A percentile compares a stretch with the other conserved stretches of the same genome.
Conservation (phyloP, 257 asterid species). For the Agastache rugosa region DNA sequence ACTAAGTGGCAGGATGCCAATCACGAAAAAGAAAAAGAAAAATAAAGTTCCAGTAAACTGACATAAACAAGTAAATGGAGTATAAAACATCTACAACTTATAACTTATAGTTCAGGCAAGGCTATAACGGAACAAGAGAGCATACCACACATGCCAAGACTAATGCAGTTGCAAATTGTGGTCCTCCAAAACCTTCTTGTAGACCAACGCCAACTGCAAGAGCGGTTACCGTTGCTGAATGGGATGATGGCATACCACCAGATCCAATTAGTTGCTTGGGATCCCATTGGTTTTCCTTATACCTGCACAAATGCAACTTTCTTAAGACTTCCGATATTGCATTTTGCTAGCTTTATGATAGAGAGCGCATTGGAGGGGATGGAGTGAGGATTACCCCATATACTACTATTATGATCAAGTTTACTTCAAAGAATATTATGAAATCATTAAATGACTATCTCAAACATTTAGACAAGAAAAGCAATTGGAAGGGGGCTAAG, state of each 20-base stretch:
- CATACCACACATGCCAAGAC: slow-evolving; percentile 84
- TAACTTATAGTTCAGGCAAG: slow-evolving; percentile 8
- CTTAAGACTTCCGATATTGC: slow-evolving; percentile 8
- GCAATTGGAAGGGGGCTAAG: neutral
- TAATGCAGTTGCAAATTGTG: slow-evolving; percentile 67
- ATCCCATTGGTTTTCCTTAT: slow-evolving; percentile 77
- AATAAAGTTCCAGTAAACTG: neutral
- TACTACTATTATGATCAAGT: neutral
- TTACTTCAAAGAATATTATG: neutral
- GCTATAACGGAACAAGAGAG: slow-evolving; percentile 19
- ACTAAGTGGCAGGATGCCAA: slow-evolving; percentile 22
- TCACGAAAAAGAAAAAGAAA: neutral
- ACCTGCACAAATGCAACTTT: slow-evolving; percentile 56
- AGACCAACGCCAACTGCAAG: slow-evolving; percentile 77
- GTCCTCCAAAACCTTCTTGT: slow-evolving; percentile 78
- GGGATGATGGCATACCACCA: slow-evolving; percentile 97
- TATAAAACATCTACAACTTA: neutral
- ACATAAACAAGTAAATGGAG: neutral
- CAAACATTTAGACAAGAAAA: neutral
- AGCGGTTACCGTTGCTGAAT: slow-evolving; percentile 85
- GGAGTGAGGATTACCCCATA: too few species aligned
- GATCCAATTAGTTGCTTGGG: slow-evolving; percentile 75
- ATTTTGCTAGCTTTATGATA: too few species aligned
- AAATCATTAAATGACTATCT: neutral
- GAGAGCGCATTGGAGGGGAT: too few species aligned